These are phyloP conservation scores for Camellia lanceoleosa DNA, from an alignment of 148 eudicot species.

Conservation along the genomic window DNA sequence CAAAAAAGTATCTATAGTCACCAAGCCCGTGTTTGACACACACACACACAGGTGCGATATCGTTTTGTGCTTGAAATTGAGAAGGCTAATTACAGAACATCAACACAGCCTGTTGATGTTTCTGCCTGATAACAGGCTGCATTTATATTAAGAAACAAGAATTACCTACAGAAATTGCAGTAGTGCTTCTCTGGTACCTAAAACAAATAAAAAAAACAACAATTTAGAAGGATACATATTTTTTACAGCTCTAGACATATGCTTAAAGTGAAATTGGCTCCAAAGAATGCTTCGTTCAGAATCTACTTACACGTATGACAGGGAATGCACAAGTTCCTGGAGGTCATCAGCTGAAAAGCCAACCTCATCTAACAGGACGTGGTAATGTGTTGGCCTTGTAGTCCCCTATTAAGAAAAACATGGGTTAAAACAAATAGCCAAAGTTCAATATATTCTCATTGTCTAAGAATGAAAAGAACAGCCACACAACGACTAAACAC, in stretches of 20 bases:
- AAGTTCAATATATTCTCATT: neutral
- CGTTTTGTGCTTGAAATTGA: neutral
- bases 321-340: conserved; percentile 82
- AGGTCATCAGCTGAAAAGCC: conserved; percentile 86
- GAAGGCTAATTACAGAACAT: neutral
- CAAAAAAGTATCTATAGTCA: neutral
- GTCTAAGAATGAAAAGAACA: neutral
- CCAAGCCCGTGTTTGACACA: too few relatives aligned
- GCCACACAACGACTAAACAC: too few relatives aligned
- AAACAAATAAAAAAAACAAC: neutral
- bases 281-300: neutral
- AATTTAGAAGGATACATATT: neutral
- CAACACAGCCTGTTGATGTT: neutral
- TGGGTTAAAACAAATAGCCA: neutral
- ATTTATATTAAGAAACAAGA: neutral
- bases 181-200: conserved; percentile 92
- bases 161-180: conserved; percentile 90
- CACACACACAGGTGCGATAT: neutral
- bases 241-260: neutral
- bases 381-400: conserved; percentile 92
- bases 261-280: too few relatives aligned
- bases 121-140: neutral
- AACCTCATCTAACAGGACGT: conserved; percentile 75
- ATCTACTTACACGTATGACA: conserved; percentile 76
- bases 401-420: conserved; percentile 54